Percentiles rank a stretch among this genome's conserved stretches.
Evolutionary conservation across 345 rosid genomes (phyloP).

Genomic region (Acer campestre): DNA sequence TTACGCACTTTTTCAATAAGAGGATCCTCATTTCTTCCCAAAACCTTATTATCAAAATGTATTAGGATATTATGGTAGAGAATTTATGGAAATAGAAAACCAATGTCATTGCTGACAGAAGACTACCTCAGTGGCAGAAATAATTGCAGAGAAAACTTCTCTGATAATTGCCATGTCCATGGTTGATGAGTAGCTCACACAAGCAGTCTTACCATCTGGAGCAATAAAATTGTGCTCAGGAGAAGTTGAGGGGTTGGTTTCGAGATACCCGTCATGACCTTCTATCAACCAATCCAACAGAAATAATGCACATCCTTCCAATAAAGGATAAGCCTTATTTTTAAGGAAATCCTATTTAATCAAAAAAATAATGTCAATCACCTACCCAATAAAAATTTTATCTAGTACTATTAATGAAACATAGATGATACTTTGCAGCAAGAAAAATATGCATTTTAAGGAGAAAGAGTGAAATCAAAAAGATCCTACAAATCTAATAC

Average conservation of each 20-base stretch:
- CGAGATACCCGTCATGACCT: conserved; percentile 73
- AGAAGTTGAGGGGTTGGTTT: conserved; percentile 95
- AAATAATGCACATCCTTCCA: conserved; percentile 81
- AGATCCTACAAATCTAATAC: not conserved
- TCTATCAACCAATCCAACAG: conserved; percentile 91
- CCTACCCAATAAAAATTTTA: not conserved
- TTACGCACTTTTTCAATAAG: conserved; percentile 55
- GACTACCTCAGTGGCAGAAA: conserved; percentile 79
- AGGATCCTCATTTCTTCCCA: conserved; percentile 58
- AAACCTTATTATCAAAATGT: conserved; percentile 42
- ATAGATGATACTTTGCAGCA: not conserved
- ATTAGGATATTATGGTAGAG: not conserved
- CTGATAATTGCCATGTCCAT: conserved; percentile 89
- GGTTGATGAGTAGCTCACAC: conserved; percentile 94
- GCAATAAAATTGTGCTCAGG: conserved; percentile 85
- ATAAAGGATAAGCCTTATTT: conserved; percentile 73
- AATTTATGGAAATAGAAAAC: conserved; percentile 17
- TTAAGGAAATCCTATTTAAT: conserved; percentile 69
- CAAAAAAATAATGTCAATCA: conserved; percentile 13
- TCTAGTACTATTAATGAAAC: not conserved
- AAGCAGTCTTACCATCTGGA: conserved; percentile 78
- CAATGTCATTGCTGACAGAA: not conserved
- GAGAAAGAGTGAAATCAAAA: not conserved
- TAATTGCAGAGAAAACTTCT: conserved; percentile 72
- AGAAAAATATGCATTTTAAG: not conserved